These are phyloP conservation scores for Phylloporus sp. DNA, from an alignment of 768 basidiomycete genomes.

Conservation along the genomic window DNA sequence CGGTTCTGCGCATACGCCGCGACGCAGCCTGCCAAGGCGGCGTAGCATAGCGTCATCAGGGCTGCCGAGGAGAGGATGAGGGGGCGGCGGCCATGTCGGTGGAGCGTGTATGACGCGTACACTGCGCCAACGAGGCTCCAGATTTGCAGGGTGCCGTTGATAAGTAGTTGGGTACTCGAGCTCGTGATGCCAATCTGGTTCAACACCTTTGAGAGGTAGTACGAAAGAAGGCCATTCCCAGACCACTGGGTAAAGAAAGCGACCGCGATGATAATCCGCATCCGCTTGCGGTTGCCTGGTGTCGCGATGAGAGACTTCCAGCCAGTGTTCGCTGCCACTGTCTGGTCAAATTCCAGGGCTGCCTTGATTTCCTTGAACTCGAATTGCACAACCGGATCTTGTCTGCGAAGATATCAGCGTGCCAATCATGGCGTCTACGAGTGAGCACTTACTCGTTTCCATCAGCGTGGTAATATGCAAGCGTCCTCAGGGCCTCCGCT, in stretches of 20 bases:
- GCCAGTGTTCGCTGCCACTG: slow-evolving; percentile 53
- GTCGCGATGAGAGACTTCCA: slow-evolving; percentile 68
- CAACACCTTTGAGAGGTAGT: slow-evolving; percentile 69
- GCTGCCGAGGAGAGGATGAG: slow-evolving; percentile 57
- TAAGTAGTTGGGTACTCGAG: slow-evolving; percentile 51
- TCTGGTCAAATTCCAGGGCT: slow-evolving; percentile 65
- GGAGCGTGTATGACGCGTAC: slow-evolving; percentile 35
- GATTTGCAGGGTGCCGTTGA: slow-evolving; percentile 62
- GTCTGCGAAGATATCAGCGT: slow-evolving; percentile 25
- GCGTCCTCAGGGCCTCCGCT: slow-evolving; percentile 57
- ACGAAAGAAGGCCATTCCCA: slow-evolving; percentile 67
- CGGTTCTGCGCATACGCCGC: slow-evolving; percentile 48
- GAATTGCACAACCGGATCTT: slow-evolving; percentile 66
- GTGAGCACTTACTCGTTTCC: slow-evolving; percentile 50
- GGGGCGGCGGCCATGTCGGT: slow-evolving; percentile 60
- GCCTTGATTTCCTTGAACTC: slow-evolving; percentile 82
- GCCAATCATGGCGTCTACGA: neutral
- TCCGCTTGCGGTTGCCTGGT: slow-evolving; percentile 63
- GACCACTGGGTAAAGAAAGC: slow-evolving; percentile 76
- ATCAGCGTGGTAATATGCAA: slow-evolving; percentile 83
- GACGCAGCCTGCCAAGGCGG: slow-evolving; percentile 62
- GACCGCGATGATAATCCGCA: slow-evolving; percentile 64
- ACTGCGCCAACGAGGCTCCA: slow-evolving; percentile 17
- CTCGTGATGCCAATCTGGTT: slow-evolving; percentile 60
- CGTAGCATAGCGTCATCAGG: slow-evolving; percentile 66